phyloP scores from a whole-genome alignment of 31 red algal species.

The Endocladia muricata region DNA sequence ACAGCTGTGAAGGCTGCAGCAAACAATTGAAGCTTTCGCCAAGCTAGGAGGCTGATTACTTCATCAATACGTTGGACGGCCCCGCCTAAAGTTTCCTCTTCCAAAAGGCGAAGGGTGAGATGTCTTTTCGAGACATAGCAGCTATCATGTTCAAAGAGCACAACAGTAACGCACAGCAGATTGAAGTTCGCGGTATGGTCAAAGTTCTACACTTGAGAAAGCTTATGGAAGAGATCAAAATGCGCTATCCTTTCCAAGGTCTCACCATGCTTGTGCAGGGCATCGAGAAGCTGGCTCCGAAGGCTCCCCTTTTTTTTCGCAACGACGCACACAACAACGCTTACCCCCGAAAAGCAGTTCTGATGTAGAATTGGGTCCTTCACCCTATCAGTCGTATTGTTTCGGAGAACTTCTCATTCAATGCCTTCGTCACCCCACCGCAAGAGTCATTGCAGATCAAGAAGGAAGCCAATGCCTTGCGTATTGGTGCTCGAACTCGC shows the following conservation, averaged over 20 bases:
- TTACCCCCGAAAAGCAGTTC: neutral
- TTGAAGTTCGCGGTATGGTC: neutral
- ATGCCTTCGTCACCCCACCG: neutral
- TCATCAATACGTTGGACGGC: slow-evolving; percentile 4
- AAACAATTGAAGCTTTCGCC: neutral
- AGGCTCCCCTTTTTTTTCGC: slow-evolving; percentile 1
- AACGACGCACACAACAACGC: neutral
- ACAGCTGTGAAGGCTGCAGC: slow-evolving; percentile 11
- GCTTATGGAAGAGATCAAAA: slow-evolving; percentile 1
- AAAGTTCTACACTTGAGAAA: neutral
- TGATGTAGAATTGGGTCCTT: neutral
- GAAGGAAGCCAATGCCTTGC: neutral
- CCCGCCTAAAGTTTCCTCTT: slow-evolving; percentile 22
- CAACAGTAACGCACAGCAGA: slow-evolving; percentile 7
- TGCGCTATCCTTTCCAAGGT: neutral
- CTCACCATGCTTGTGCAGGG: neutral
- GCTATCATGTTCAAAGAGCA: slow-evolving; percentile 13
- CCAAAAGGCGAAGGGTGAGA: neutral
- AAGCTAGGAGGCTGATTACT: slow-evolving; percentile 16
- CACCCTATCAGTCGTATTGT: neutral
- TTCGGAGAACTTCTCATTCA: neutral
- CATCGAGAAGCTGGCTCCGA: neutral
- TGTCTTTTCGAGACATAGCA: slow-evolving; percentile 6
- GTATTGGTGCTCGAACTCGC: too few relatives aligned
- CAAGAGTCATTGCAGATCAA: neutral